Conservation (phyloP, 2,329 filamentous ascomycete genomes). For the Neofusicoccum kwambonambiense region DNA sequence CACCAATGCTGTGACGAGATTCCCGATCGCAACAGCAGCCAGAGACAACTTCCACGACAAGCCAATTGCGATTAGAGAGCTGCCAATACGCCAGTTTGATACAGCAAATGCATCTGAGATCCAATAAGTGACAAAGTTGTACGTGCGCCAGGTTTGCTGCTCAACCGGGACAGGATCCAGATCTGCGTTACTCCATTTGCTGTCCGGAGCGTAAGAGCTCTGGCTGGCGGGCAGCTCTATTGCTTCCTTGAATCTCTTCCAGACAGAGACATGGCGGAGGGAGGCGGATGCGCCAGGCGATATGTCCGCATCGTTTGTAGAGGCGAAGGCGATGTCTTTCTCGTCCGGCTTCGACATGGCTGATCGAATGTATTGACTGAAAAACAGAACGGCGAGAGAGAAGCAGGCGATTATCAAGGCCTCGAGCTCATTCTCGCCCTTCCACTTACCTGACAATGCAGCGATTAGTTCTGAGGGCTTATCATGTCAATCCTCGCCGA, state of each 20-base stretch:
- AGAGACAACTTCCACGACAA: conserved; percentile 9
- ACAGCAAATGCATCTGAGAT: conserved; percentile 4
- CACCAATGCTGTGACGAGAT: not conserved
- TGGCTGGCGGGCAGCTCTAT: not conserved
- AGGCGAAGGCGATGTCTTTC: not conserved
- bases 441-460: not conserved
- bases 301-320: not conserved
- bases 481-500: not conserved
- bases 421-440: not conserved
- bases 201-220: not conserved
- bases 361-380: not conserved
- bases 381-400: not conserved
- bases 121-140: conserved; percentile 10
- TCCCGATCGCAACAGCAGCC: not conserved
- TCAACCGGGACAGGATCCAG: not conserved
- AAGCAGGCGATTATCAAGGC: not conserved
- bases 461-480: not conserved
- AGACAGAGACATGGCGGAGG: not conserved
- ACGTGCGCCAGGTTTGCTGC: not conserved
- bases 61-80: conserved; percentile 1
- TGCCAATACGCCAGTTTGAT: not conserved
- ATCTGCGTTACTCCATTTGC: conserved; percentile 1
- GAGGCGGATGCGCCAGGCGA: not conserved
- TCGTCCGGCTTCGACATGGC: not conserved
- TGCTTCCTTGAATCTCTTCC: not conserved